A percentile compares a stretch with the other conserved stretches of the same genome.
These are phyloP conservation scores for Paramecium octaurelia DNA, from an alignment of 73 alveolate genomes.

Conservation along the genomic window DNA sequence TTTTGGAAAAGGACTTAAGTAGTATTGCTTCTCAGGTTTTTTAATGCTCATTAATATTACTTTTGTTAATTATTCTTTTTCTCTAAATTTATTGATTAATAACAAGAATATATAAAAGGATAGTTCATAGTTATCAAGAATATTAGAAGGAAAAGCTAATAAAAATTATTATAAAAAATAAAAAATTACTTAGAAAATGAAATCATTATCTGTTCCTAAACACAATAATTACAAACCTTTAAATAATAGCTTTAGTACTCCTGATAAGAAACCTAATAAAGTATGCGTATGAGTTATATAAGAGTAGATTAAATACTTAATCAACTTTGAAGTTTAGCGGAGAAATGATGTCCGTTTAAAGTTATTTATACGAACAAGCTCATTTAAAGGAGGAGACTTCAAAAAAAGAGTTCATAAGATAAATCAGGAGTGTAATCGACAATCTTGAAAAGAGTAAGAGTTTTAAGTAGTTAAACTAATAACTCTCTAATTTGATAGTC, in stretches of 20 bases:
- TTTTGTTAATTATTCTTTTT: background rate
- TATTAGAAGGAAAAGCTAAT: background rate
- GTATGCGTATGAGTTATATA: background rate
- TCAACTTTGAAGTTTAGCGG: background rate
- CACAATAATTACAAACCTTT: background rate
- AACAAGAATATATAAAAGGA: too few species aligned
- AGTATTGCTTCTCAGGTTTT: background rate
- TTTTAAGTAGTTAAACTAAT: background rate
- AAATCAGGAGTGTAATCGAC: background rate
- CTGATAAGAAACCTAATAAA: background rate
- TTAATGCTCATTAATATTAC: background rate
- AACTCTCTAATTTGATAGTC: background rate
- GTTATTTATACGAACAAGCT: background rate
- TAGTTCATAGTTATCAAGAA: too few species aligned
- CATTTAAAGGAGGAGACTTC: slow-evolving; percentile 40
- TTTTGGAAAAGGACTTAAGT: background rate
- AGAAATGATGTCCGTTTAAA: slow-evolving; percentile 32
- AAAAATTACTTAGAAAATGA: background rate
- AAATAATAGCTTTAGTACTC: background rate
- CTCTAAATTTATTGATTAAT: background rate
- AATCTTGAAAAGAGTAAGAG: background rate
- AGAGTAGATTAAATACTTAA: background rate
- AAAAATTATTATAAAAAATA: background rate
- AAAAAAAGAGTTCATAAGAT: slow-evolving; percentile 1
- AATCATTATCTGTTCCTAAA: background rate